Percentiles rank a stretch among this genome's conserved stretches.
Evolutionary conservation across 1,284 basidiomycete species (phyloP).

Genomic region (Microbotryum scabiosae): DNA sequence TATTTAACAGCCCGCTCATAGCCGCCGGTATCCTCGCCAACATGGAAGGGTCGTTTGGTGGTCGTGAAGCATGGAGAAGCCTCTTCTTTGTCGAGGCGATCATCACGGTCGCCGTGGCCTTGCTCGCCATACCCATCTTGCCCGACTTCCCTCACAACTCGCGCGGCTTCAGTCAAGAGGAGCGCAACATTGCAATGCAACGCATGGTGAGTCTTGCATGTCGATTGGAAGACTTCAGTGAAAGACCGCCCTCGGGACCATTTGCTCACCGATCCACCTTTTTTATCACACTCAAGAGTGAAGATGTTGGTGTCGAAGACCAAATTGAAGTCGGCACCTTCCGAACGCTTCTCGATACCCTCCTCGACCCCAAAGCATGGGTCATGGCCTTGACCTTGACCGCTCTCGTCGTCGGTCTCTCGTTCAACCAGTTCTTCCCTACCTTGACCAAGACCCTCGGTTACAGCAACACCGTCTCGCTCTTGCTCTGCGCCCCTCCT

Average conservation of each 20-base stretch:
- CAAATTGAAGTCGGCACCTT: too few relatives aligned
- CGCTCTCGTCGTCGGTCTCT: slow-evolving; percentile 49
- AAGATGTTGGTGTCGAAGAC: too few relatives aligned
- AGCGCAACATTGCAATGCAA: slow-evolving; percentile 58
- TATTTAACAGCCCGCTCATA: slow-evolving; percentile 41
- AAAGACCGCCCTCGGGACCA: too few relatives aligned
- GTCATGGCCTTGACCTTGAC: slow-evolving; percentile 30
- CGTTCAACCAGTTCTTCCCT: slow-evolving; percentile 50
- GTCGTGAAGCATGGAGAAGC: slow-evolving; percentile 66
- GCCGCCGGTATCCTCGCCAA: slow-evolving; percentile 59
- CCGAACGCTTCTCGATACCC: slow-evolving; percentile 36
- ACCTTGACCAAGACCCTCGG: slow-evolving; percentile 50
- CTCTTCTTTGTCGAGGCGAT: slow-evolving; percentile 62
- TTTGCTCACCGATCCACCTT: too few relatives aligned
- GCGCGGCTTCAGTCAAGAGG: slow-evolving; percentile 45
- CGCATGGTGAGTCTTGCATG: slow-evolving; percentile 43
- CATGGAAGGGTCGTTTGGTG: slow-evolving; percentile 60
- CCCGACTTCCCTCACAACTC: slow-evolving; percentile 55
- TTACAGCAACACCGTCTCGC: slow-evolving; percentile 38
- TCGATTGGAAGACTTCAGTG: too few relatives aligned
- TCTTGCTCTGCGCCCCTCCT: slow-evolving; percentile 42
- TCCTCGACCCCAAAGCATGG: slow-evolving; percentile 49
- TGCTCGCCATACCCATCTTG: slow-evolving; percentile 56
- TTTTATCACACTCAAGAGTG: too few relatives aligned
- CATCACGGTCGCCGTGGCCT: slow-evolving; percentile 5